phyloP scores from a whole-genome alignment of 331 rosid genomes.

The Stylosanthes scabra region DNA sequence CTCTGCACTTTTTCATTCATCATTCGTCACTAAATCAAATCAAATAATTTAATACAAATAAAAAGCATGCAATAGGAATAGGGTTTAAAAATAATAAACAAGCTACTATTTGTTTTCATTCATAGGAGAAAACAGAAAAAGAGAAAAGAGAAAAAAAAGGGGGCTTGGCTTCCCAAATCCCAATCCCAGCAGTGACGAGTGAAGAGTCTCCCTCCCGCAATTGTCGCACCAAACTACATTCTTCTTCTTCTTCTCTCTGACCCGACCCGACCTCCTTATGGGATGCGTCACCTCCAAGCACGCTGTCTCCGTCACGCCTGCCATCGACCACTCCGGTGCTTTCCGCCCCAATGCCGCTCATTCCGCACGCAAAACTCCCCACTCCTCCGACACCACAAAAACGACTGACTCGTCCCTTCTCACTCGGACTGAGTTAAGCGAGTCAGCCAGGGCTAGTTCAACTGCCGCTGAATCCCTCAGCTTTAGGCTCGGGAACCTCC shows the following conservation, averaged over 20 bases:
- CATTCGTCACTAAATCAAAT: no score
- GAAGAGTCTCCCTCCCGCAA: slow-evolving; percentile 48
- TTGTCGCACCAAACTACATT: slow-evolving; percentile 48
- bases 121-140: no score
- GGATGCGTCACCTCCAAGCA: slow-evolving; percentile 93
- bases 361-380: slow-evolving; percentile 46
- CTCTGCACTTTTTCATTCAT: no score
- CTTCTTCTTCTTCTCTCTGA: slow-evolving; percentile 20
- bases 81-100: no score
- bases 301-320: slow-evolving; percentile 89
- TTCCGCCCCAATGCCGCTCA: slow-evolving; percentile 49
- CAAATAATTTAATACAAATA: no score
- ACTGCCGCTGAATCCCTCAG: slow-evolving; percentile 66
- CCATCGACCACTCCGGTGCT: slow-evolving; percentile 72
- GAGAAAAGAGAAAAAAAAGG: no score
- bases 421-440: slow-evolving; percentile 67
- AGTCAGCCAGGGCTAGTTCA: slow-evolving; percentile 73
- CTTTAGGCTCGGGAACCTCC: slow-evolving; percentile 73
- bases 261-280: slow-evolving; percentile 50
- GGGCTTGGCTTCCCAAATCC: no score
- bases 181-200: no score
- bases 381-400: slow-evolving; percentile 12
- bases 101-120: no score
- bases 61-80: no score
- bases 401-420: slow-evolving; percentile 37